These are phyloP conservation scores for Apiospora aurea DNA, from an alignment of 2,329 filamentous ascomycete genomes.

Conservation along the genomic window DNA sequence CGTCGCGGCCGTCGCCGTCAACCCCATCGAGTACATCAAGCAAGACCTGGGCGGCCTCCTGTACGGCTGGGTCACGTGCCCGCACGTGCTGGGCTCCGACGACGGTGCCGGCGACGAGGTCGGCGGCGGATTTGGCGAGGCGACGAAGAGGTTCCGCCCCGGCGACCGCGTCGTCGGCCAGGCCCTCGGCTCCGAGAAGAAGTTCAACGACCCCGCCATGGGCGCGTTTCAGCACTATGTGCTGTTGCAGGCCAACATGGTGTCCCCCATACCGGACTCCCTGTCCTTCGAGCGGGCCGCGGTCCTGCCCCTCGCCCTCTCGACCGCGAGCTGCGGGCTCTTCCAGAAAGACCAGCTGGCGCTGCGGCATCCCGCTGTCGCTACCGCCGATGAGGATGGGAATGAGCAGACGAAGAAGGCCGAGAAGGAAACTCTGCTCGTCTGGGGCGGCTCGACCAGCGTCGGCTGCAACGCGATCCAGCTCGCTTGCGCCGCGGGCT, in stretches of 20 bases:
- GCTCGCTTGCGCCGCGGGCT: constrained; percentile 51
- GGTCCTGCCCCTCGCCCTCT: constrained; percentile 38
- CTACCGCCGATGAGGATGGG: constrained; percentile 35
- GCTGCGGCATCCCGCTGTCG: constrained; percentile 35
- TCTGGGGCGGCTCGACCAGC: constrained; percentile 55
- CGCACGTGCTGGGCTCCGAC: constrained; percentile 41
- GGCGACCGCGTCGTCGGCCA: constrained; percentile 44
- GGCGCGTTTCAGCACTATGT: constrained; percentile 41
- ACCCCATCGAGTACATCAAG: constrained; percentile 42
- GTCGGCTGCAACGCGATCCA: constrained; percentile 56
- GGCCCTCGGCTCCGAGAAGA: constrained; percentile 26
- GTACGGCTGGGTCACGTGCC: constrained; percentile 37
- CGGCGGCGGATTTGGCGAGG: constrained; percentile 32
- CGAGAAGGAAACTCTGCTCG: constrained; percentile 41
- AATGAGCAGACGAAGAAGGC: constrained; percentile 39
- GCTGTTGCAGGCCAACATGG: constrained; percentile 24
- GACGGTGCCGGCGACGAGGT: constrained; percentile 42
- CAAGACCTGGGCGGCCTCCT: constrained; percentile 35
- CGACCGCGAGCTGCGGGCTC: constrained; percentile 38
- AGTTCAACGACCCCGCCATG: constrained; percentile 31
- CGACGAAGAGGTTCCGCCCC: constrained; percentile 36
- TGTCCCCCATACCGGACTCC: constrained; percentile 31
- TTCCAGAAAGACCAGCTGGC: constrained; percentile 35
- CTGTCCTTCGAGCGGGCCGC: constrained; percentile 33
- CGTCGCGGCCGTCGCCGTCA: constrained; percentile 40